Evolutionary conservation across 129 eudicot species (phyloP), one percentile per base, ranked within the genome.

Genomic region (Flaveria robusta): DNA sequence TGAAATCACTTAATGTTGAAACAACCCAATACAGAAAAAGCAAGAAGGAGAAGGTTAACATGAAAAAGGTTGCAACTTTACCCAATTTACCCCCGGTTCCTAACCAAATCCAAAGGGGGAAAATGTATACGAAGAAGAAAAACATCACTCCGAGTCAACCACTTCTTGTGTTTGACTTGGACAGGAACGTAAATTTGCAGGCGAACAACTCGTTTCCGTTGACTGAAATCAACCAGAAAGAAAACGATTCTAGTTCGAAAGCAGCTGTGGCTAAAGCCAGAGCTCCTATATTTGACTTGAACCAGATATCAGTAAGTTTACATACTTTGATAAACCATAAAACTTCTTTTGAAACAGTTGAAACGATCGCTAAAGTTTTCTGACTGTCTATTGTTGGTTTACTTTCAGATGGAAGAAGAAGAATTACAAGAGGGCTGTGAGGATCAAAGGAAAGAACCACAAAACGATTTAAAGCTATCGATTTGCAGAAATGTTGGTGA

Each of bases 401-500:
- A 14, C 9, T 66, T 19, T 78, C 77, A 91, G 97, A 82, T 69
- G 5, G 96, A 85, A 79, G 97, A 89, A 70, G 97, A 89, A 63
- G 97, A 89, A 65, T 50, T 76, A 14, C 81, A 76, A 80, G 76
- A 74, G 70, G 79, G 70, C 19, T 66, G 78, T 51, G 88, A 82
- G 76, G 90, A 87, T 54, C 59, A 68, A 9, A 83, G 66, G 82
- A 87, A 60, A 82, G 88, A 86, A 47, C 82, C 72, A 18, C 85
- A 75, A 14, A 86, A 74, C 41, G 97, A 91, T 75, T 62, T 91
- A 80, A 89, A 77, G 81, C 66, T 91, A 71, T 82, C 96, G 22
- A 41, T 89, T 7, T 91, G 92, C 78, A 79, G 97, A 80, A 87
- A 91, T 76, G 69, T 77, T 1, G 96, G 97, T 55, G 92, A 91